Base-by-base conservation (phyloP, 192 early-diverging fungal genomes). In the Coemansia aciculifera region DNA sequence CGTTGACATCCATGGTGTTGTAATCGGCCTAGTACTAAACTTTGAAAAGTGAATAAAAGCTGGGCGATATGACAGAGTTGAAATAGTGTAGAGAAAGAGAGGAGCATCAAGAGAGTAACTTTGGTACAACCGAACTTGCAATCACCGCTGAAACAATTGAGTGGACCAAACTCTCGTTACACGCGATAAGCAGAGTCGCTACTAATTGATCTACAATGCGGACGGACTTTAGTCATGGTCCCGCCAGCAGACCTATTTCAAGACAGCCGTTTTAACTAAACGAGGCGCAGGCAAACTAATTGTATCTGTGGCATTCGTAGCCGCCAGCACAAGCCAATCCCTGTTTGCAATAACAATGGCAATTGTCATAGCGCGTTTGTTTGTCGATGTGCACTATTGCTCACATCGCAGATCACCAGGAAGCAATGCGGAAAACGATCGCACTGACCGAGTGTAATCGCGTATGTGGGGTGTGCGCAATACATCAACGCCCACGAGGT, bases 1-100 rank as follows among this genome's bases (percentile, higher is more conserved):
- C 87, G 54, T 62, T 68, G 57, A 62, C 43, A 48, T 88, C 79
- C 83, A 85, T 85, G 36, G 51, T n/a, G 40, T 3, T 36, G 39
- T 36, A 37, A 21, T 65, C 21, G 13, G 15, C 5, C 4, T 21
- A 44, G 19, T 7, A 23, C 19, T 21, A 9, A 21, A 19, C 19
- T n/a, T 10, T 21, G 5, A 48, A 21, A 9, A 48, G 5, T 5
- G 46, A 48, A 8, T 21, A 19, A 9, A 12, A 43, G 15, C 15
- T 17, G 42, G 42, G 42, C 42, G 17, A n/a, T 21, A 19, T 7
- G 9, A 15, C 11, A 11, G 39, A 4, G 46, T 9, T 48, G 46
- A 48, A 48, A 48, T 48, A 48, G 46, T 48, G 46, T 48, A 48
- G 46, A 48, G 19, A 21, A 48, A 21, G 6, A 19, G 8, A 21